Base-by-base conservation (phyloP, 2,329 filamentous ascomycete genomes). In the Phoma sp. region DNA sequence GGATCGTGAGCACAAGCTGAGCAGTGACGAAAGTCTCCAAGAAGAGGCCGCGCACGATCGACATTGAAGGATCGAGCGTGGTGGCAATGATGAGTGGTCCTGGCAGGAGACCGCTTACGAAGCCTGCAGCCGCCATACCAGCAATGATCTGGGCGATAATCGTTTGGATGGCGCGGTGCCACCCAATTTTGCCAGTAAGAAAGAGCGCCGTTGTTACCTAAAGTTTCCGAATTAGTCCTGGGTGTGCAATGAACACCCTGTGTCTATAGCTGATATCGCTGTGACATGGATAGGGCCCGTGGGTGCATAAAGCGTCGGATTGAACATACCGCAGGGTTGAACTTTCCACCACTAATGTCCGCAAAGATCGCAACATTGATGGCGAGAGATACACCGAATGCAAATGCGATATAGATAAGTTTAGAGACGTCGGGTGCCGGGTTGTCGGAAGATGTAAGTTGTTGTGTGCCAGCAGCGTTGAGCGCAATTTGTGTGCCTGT, bases 401-500 rank as follows among this genome's bases (percentile, higher is more conserved):
- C 52, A 17, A 76, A 67, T 2, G 71, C 58, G 17, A 75, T 71
- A 57, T 73, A 76, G 1, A 76, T 55, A 8, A 78, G 63, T 75
- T 75, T 60, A 10, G 47, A 58, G 19, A 62, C 60, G 38, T 65
- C 61, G 9, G 56, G 48, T 19, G 52, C 52, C n/a, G 52, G 52
- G 10, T 58, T 49, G 1, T 55, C 43, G 36, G 51, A 54, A 8
- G 56, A 49, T 4, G 48, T 60, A 24, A 64, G 51, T 78, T 61
- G 74, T 76, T 55, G 38, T 21, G 45, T 53, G n/a, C 50, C 50
- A 5, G 65, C 56, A 31, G 65, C 63, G 6, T 82, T 78, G 47
- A 83, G 82, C 58, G 79, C 75, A 21, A 84, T 74, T 67, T 85
- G 82, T 12, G 70, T 70, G 22, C 67, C 68, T 19, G 67, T 55